Base-by-base conservation (phyloP, 164 flowering plant species). In the Tinospora cordifolia region DNA sequence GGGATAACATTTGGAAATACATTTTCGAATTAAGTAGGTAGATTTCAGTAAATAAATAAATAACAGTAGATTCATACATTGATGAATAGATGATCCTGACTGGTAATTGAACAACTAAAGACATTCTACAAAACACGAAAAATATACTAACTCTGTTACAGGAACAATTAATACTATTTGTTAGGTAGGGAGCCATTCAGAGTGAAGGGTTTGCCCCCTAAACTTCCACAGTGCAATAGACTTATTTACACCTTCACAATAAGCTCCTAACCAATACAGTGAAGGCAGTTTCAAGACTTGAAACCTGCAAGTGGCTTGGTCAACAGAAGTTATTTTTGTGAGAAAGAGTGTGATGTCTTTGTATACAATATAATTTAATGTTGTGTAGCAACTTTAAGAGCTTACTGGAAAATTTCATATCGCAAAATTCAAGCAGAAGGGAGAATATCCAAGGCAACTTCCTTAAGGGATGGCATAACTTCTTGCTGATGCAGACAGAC, bases 381-480 rank as follows among this genome's bases (percentile, higher is more conserved):
- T 57, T 36, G 1, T 21, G 9, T 21, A 7, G 13, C 3, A n/a
- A 21, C 13, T 17, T 17, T 27, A 58, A n/a, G 49, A 38, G 13
- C 70, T 44, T 38, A 68, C 73, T 63, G 13, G 63, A 54, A 68
- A 9, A 34, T 2, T 26, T 12, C 12, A 12, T 24, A 34, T n/a
- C n/a, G 34, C 66, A 25, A 60, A 39, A 67, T 68, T 87, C 77
- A 84, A 76, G 88, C 78, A 21, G 92, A 84, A 14, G 94, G 87
- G 63, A 90, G 93, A 71, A 89, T 90, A 69, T 90, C 80, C 84
- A 88, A 60, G 38, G 96, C 96, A 74, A 93, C 97, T 81, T 90
- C 91, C 77, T 87, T 91, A 25, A 90, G 88, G n/a, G 97, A 87
- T 9, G 97, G 93, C 98, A 93, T 90, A 47, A 14, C 62, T 77